These are phyloP conservation scores for Phytophthora vignae DNA, from an alignment of 352 stramenopile genomes.

Conservation along the genomic window DNA sequence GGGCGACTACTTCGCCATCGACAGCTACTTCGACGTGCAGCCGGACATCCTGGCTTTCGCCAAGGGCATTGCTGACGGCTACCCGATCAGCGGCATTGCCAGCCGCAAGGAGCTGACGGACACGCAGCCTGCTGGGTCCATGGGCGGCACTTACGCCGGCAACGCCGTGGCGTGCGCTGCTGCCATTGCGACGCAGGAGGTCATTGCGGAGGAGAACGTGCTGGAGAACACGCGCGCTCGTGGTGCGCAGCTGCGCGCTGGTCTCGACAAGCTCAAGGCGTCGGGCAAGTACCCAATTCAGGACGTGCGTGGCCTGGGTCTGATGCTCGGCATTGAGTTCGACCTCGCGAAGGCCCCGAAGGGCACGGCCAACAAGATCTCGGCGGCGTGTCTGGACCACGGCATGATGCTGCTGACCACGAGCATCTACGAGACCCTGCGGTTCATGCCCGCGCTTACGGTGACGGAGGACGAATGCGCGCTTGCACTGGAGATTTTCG, in stretches of 20 bases:
- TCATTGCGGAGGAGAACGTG: slow-evolving; percentile 91
- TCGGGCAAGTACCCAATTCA: slow-evolving; percentile 80
- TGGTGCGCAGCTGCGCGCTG: slow-evolving; percentile 76
- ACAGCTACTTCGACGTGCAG: slow-evolving; percentile 83
- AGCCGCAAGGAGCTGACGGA: slow-evolving; percentile 90
- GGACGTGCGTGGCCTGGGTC: slow-evolving; percentile 92
- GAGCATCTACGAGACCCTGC: slow-evolving; percentile 92
- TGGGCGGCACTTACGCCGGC: slow-evolving; percentile 94
- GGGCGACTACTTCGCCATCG: slow-evolving; percentile 88
- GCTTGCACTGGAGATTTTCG: slow-evolving; percentile 65
- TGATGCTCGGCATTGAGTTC: slow-evolving; percentile 95
- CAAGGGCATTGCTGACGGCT: slow-evolving; percentile 94
- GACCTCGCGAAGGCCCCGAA: slow-evolving; percentile 54
- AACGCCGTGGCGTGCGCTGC: slow-evolving; percentile 93
- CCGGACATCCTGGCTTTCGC: slow-evolving; percentile 94
- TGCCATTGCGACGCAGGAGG: slow-evolving; percentile 89
- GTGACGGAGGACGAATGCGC: slow-evolving; percentile 81
- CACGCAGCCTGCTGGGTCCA: slow-evolving; percentile 84
- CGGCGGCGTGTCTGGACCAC: slow-evolving; percentile 82
- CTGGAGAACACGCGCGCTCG: slow-evolving; percentile 85
- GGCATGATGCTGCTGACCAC: slow-evolving; percentile 93
- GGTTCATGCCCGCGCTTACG: slow-evolving; percentile 94
- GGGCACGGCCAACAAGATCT: slow-evolving; percentile 79
- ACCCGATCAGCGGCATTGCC: slow-evolving; percentile 91
- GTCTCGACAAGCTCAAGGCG: slow-evolving; percentile 78